These are phyloP conservation scores for Adansonia rubrostipa DNA, from an alignment of 441 rosid species.

Conservation along the genomic window DNA sequence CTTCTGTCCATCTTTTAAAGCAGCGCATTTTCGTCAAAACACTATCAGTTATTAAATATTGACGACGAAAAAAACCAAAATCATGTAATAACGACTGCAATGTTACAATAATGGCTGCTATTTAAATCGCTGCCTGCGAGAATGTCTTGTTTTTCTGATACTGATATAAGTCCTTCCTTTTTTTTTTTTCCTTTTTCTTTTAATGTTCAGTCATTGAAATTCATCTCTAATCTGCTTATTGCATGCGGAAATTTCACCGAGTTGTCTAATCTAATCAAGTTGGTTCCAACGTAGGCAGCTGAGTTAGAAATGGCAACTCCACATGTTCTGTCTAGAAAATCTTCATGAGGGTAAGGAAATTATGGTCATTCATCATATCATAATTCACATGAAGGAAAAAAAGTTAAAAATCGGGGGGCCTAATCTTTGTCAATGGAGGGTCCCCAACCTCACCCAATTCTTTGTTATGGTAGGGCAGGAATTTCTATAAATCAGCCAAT, in stretches of 20 bases:
- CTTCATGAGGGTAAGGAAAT: constrained; percentile 18
- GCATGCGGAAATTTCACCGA: constrained; percentile 12
- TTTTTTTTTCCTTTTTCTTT: not conserved
- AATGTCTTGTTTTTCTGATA: not conserved
- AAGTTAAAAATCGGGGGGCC: constrained; percentile 8
- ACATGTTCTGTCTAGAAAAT: constrained; percentile 28
- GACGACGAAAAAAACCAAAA: too few relatives aligned
- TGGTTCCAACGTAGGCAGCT: constrained; percentile 3
- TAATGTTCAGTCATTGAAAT: not conserved
- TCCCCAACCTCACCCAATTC: constrained; percentile 2
- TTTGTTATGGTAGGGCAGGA: constrained; percentile 16
- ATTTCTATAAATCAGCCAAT: constrained; percentile 14
- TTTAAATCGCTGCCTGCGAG: too few relatives aligned
- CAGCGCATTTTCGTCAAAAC: not conserved
- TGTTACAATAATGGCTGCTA: too few relatives aligned
- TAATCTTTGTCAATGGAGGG: constrained; percentile 13
- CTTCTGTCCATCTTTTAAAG: not conserved
- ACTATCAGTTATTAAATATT: too few relatives aligned
- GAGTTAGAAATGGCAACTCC: constrained; percentile 18
- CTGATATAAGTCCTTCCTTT: not conserved
- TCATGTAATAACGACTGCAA: too few relatives aligned
- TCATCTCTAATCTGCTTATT: constrained; percentile 3
- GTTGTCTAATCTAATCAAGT: constrained; percentile 18
- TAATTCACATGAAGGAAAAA: constrained; percentile 15
- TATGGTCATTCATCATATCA: constrained; percentile 27